phyloP scores from a whole-genome alignment of 345 rosid genomes.

The Dimocarpus longan region DNA sequence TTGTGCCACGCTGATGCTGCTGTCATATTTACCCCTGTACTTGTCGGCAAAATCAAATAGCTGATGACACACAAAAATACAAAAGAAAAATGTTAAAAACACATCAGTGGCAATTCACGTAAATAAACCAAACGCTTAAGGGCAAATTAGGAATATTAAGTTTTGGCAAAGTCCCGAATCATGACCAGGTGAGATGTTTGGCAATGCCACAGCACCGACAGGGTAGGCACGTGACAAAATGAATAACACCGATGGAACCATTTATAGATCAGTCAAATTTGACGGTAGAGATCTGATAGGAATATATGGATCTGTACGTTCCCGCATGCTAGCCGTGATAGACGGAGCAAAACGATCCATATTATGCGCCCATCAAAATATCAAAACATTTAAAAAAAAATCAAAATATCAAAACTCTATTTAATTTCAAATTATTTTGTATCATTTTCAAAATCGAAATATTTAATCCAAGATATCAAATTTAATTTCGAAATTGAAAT shows the following conservation, averaged over 20 bases:
- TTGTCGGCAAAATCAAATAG: conserved; percentile 93
- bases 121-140: conserved; percentile 8
- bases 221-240: conserved; percentile 31
- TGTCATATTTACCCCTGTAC: conserved; percentile 94
- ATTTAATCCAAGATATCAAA: no score
- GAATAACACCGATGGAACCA: background rate
- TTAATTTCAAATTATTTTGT: background rate
- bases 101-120: conserved; percentile 13
- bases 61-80: conserved; percentile 38
- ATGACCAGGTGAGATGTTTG: conserved; percentile 9
- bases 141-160: background rate
- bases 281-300: conserved; percentile 45
- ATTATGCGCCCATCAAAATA: conserved; percentile 36
- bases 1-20: conserved; percentile 82
- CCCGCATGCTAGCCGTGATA: conserved; percentile 40
- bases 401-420: background rate
- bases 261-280: conserved; percentile 13
- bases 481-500: background rate
- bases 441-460: no score
- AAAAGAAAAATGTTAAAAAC: background rate
- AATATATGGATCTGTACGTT: conserved; percentile 37
- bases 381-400: background rate
- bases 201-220: conserved; percentile 32
- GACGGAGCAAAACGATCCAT: conserved; percentile 39
- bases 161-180: background rate